phyloP scores from a whole-genome alignment of 192 early-diverging fungal genomes.

The Ramicandelaber brevisporus region DNA sequence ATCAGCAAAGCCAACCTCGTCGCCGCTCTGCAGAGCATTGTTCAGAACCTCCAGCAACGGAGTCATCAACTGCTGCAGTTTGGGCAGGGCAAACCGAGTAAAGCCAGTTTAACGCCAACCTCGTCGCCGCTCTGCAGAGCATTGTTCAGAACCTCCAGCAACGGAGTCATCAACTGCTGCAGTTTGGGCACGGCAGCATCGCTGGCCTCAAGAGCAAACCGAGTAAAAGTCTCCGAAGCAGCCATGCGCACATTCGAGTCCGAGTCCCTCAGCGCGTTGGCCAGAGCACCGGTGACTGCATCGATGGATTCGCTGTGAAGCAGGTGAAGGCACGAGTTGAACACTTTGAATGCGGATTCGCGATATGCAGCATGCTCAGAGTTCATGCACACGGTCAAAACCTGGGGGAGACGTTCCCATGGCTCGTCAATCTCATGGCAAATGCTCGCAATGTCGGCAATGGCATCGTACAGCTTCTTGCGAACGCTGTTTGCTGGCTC shows the following conservation, averaged over 20 bases:
- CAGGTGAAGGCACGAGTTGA: constrained; percentile 54
- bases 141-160: constrained; percentile 55
- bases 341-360: constrained; percentile 76
- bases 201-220: constrained; percentile 46
- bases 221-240: constrained; percentile 43
- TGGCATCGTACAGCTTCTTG: constrained; percentile 85
- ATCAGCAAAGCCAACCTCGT: constrained; percentile 45
- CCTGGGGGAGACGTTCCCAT: constrained; percentile 62
- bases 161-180: constrained; percentile 40
- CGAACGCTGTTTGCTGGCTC: constrained; percentile 49
- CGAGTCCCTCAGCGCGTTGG: constrained; percentile 38
- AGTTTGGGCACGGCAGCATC: constrained; percentile 12
- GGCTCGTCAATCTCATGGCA: constrained; percentile 7
- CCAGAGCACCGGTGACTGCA: constrained; percentile 43
- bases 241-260: constrained; percentile 43
- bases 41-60: constrained; percentile 62
- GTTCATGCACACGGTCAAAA: constrained; percentile 59
- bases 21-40: constrained; percentile 33
- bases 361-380: constrained; percentile 45
- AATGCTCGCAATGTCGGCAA: constrained; percentile 57
- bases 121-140: constrained; percentile 46
- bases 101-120: constrained; percentile 24
- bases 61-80: constrained; percentile 31
- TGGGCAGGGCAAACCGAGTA: constrained; percentile 17
- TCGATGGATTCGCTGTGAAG: constrained; percentile 43